A percentile compares a stretch with the other conserved stretches of the same genome.
These are phyloP conservation scores for Leptodermis oblonga DNA, from an alignment of 257 asterid genomes.

Conservation along the genomic window DNA sequence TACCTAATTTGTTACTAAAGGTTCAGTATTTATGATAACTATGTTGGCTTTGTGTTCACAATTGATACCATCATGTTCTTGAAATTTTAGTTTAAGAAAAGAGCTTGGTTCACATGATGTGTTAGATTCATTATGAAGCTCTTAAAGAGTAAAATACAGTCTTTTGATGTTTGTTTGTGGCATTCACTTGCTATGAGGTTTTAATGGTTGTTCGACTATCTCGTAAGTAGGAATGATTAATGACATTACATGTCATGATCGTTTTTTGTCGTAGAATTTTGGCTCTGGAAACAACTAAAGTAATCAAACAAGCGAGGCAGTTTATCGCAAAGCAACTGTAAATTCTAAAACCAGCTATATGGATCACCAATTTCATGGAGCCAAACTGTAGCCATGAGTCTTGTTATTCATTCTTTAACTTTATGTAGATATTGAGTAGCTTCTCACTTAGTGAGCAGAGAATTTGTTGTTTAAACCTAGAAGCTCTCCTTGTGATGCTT, in stretches of 20 bases:
- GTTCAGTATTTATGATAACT: background rate
- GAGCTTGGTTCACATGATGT: background rate
- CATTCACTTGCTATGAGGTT: background rate
- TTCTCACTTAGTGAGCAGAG: background rate
- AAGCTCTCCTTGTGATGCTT: background rate
- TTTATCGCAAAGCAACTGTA: background rate
- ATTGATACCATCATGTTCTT: background rate
- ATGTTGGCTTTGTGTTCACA: background rate
- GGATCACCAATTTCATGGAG: background rate
- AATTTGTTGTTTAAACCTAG: background rate
- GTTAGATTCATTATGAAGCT: background rate
- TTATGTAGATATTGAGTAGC: no score
- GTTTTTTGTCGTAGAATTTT: background rate
- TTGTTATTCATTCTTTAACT: background rate
- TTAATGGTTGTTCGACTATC: no score
- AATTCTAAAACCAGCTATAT: background rate
- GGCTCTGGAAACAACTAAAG: background rate
- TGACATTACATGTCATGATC: background rate
- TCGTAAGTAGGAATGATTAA: background rate
- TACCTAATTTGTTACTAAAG: no score
- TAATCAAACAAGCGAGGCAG: no score
- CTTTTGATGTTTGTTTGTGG: background rate
- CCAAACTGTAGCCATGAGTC: background rate
- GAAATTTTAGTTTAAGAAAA: background rate
- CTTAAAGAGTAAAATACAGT: background rate